A percentile compares a stretch with the other conserved stretches of the same genome.
Evolutionary conservation across 805 yeast genomes (phyloP).

Genomic region (Cyberlindnera mycetangii): DNA sequence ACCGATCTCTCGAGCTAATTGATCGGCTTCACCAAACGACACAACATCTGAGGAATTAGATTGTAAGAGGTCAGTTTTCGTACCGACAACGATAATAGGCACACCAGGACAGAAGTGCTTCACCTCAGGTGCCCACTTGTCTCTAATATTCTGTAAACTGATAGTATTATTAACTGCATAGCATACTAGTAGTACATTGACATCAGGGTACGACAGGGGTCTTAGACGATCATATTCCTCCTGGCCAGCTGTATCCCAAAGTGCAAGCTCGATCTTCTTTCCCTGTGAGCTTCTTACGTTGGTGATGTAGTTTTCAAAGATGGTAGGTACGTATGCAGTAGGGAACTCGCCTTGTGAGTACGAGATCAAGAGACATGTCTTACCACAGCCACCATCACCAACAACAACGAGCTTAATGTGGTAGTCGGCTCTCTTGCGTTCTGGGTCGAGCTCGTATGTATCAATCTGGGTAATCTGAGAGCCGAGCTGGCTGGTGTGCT

Average conservation of each 20-base stretch:
- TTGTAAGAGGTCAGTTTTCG: conserved; percentile 61
- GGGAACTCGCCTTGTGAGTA: conserved; percentile 74
- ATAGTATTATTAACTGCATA: conserved; percentile 63
- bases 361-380: conserved; percentile 66
- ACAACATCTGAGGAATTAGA: conserved; percentile 38
- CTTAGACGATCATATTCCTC: conserved; percentile 81
- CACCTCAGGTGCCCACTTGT: conserved; percentile 87
- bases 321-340: conserved; percentile 72
- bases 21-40: conserved; percentile 31
- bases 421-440: conserved; percentile 32
- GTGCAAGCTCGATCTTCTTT: conserved; percentile 60
- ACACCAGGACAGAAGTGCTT: conserved; percentile 76
- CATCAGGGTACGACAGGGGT: conserved; percentile 78
- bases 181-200: conserved; percentile 70
- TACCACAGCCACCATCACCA: conserved; percentile 92
- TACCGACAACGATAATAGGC: conserved; percentile 78
- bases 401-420: conserved; percentile 69
- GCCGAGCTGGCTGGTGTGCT: not conserved
- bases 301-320: conserved; percentile 75
- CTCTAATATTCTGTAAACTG: conserved; percentile 69
- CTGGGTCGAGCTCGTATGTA: conserved; percentile 28
- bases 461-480: conserved; percentile 19
- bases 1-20: conserved; percentile 56
- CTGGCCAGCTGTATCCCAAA: conserved; percentile 92
- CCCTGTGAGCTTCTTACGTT: conserved; percentile 46